These are phyloP conservation scores for Gossypium schwendimanii DNA, from an alignment of 441 rosid species.

Conservation along the genomic window DNA sequence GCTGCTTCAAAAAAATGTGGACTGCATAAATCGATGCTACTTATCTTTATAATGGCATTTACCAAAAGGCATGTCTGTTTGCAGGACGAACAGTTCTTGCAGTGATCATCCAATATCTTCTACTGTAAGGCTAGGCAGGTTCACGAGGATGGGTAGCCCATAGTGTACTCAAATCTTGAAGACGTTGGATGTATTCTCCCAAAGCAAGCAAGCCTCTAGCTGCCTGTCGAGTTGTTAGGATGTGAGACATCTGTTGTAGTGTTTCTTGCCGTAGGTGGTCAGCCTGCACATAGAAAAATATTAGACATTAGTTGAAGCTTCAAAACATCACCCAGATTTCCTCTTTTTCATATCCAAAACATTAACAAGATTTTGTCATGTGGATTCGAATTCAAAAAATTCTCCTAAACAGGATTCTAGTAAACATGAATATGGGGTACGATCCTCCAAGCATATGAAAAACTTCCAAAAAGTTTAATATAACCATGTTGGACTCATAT, in stretches of 20 bases:
- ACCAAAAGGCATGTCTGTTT: constrained; percentile 16
- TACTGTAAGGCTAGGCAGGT: constrained; percentile 36
- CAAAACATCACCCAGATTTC: background rate
- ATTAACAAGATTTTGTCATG: background rate
- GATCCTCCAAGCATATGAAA: background rate
- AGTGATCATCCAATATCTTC: constrained; percentile 9
- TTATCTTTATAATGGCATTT: constrained; percentile 17
- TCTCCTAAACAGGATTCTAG: background rate
- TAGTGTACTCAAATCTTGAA: constrained; percentile 62
- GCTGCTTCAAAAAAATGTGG: constrained; percentile 38
- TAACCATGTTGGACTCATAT: background rate
- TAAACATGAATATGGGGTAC: background rate
- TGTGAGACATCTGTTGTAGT: constrained; percentile 65
- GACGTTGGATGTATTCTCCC: constrained; percentile 84
- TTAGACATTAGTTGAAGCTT: constrained; percentile 1
- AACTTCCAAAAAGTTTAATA: background rate
- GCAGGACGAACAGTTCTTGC: constrained; percentile 9
- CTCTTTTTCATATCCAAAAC: background rate
- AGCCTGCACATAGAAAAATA: constrained; percentile 41
- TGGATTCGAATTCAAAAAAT: background rate
- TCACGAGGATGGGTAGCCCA: constrained; percentile 70
- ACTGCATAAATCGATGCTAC: constrained; percentile 30
- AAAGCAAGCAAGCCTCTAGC: constrained; percentile 84
- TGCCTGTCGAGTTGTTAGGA: constrained; percentile 71
- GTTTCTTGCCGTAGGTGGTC: constrained; percentile 86